Evolutionary conservation across 768 basidiomycete genomes (phyloP), one percentile per base, ranked within the genome.

Genomic region (Vararia minispora): DNA sequence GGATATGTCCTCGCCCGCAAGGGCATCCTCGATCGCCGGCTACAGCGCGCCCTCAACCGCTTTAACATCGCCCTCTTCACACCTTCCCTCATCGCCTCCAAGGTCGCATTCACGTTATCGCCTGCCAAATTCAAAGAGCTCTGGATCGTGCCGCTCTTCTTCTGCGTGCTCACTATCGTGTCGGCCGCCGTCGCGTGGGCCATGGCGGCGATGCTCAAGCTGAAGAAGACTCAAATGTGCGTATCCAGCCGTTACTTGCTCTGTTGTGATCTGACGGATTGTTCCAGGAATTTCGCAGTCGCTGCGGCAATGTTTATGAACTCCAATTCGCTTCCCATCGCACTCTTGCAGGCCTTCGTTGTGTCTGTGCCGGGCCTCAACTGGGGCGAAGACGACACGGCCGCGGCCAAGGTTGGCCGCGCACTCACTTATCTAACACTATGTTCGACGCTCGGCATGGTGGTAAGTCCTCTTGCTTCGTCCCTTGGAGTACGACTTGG

Each of bases 391-490:
- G 74, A 85, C 39, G 92, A 98, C 55, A 84, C 75, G 52, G 69
- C 75, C 47, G 72, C 92, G 47, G 77, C 80, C 17, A 97, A 94
- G 86, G 71, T 97, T 22, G 92, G 92, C 22, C 72, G 95, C 6
- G 89, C 87, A 0, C 62, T 94, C 40, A 84, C 83, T 0, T 92
- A 94, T 53, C 71, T 94, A 31, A 87, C 95, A 6, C 67, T 97
- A 16, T 92, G 92, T 57, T 90, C 86, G 42, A 95, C 92, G 0
- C 69, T 98, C 23, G 95, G 95, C 30, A 94, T 94, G 90, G 76
- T 97, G 52, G 86, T 90, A 52, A 49, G 81, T 69, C 22, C 14
- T 37, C 24, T 14, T 29, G n/a, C n/a, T n/a, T n/a, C n/a, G n/a
- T n/a, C n/a, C n/a, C n/a, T n/a, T n/a, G n/a, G n/a, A n/a, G n/a